phyloP scores from a whole-genome alignment of 2,329 filamentous ascomycete species.

The Colletotrichum caudatum region DNA sequence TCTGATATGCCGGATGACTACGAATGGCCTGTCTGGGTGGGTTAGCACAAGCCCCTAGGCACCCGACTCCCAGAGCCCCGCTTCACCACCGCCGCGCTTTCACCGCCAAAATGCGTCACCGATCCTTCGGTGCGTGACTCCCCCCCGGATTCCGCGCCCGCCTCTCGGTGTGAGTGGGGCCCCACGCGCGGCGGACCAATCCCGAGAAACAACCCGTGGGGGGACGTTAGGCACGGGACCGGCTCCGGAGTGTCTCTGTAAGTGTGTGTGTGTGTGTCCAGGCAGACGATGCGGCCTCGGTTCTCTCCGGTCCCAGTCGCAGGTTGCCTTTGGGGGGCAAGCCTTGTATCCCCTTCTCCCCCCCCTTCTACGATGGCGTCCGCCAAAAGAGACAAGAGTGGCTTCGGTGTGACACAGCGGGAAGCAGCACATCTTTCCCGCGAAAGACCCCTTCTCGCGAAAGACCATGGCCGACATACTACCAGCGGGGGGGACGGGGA shows the following conservation, averaged over 20 bases:
- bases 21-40: neutral
- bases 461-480: no score
- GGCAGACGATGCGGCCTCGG: neutral
- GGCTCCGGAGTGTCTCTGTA: neutral
- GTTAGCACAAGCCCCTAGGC: no score
- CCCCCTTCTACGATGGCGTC: neutral
- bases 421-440: neutral
- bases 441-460: no score
- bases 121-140: conserved; percentile 26
- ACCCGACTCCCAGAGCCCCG: neutral
- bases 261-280: neutral
- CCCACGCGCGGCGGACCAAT: conserved; percentile 15
- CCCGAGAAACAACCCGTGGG: neutral
- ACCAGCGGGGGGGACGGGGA: no score
- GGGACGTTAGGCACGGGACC: conserved; percentile 16
- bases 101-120: conserved; percentile 40
- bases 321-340: neutral
- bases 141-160: neutral
- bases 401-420: neutral
- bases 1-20: no score
- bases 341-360: neutral
- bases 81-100: neutral
- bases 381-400: neutral
- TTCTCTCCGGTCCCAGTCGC: neutral
- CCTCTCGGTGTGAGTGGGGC: neutral